Percentiles rank a stretch among this genome's conserved stretches.
These are phyloP conservation scores for Eucalyptus regnans DNA, from an alignment of 345 rosid genomes.

Conservation along the genomic window DNA sequence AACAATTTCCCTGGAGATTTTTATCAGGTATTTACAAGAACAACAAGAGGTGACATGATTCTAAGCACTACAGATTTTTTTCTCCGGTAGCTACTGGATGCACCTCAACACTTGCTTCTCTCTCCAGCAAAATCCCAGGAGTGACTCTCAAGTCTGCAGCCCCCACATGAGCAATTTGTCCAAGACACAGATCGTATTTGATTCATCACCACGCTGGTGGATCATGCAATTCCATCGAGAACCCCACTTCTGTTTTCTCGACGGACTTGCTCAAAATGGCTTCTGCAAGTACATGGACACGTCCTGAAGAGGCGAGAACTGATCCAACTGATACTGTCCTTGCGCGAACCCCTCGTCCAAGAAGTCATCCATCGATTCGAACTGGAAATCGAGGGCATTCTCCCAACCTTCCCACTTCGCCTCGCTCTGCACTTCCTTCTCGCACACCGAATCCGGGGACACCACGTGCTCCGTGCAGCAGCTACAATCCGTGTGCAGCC, in stretches of 20 bases:
- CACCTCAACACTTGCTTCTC: neutral
- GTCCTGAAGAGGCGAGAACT: slow-evolving; percentile 14
- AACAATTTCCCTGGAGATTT: neutral
- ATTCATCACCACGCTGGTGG: neutral
- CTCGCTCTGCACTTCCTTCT: slow-evolving; percentile 54
- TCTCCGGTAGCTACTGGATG: neutral
- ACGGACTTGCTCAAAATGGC: slow-evolving; percentile 1
- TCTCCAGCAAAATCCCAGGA: neutral
- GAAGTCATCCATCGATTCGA: slow-evolving; percentile 16
- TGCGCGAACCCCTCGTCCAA: slow-evolving; percentile 48
- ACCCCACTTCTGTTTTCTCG: neutral
- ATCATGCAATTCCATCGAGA: neutral
- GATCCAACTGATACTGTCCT: slow-evolving; percentile 26
- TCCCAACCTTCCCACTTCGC: slow-evolving; percentile 21
- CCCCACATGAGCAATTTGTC: neutral
- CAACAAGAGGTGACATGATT: too few species aligned
- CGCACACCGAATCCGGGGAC: slow-evolving; percentile 33
- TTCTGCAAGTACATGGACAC: slow-evolving; percentile 9
- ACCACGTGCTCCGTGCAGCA: slow-evolving; percentile 62
- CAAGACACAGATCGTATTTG: neutral
- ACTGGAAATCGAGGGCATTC: slow-evolving; percentile 18
- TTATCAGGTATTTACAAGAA: neutral
- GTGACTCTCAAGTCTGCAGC: neutral
- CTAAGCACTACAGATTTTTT: neutral
- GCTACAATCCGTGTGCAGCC: slow-evolving; percentile 49